Evolutionary conservation across 1,284 basidiomycete species (phyloP), one percentile per base, ranked within the genome.

Genomic region (Cryptococcus hybrid): DNA sequence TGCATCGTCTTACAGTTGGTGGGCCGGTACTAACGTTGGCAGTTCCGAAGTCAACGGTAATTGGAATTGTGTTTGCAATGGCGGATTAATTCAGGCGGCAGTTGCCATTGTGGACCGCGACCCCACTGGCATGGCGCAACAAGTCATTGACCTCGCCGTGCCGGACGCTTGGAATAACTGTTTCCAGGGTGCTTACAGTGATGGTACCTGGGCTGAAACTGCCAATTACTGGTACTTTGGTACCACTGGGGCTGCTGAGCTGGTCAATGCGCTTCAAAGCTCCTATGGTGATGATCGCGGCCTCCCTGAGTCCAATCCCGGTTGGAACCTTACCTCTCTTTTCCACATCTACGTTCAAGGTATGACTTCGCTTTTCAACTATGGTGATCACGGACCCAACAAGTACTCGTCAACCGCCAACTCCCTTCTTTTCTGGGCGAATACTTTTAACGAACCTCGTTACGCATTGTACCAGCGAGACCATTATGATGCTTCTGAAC

Each of bases 41-140:
- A 61, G 66, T 39, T 51, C 59, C 12, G 65, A 70, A 34, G 76
- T 80, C 60, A 78, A 82, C 68, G 82, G 95, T 46, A 98, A 98
- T 82, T 98, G 94, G 94, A 98, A 98, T 78, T 98, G 95, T 73
- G 79, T 98, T 61, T 92, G 88, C 82, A 99, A 98, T 77, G 85
- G 86, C 56, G 95, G 95, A 61, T 80, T 99, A 64, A 90, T 90
- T 34, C 78, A 97, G 70, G 96, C 84, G 54, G 85, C 96, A 0
- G 85, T 99, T 47, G 93, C 95, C 47, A 92, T 99, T 69, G 80
- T 91, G 15, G 86, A 84, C 58, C 89, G 94, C 57, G 94, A 97
- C 70, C 84, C 84, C 11, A 87, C 88, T 2, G 87, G 88, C 46
- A 81, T 81, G 42, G 89, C 94, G 0, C 70, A 82, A 61, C 79